phyloP scores from a whole-genome alignment of 257 asterid species.

The Salvia rosmarinus region DNA sequence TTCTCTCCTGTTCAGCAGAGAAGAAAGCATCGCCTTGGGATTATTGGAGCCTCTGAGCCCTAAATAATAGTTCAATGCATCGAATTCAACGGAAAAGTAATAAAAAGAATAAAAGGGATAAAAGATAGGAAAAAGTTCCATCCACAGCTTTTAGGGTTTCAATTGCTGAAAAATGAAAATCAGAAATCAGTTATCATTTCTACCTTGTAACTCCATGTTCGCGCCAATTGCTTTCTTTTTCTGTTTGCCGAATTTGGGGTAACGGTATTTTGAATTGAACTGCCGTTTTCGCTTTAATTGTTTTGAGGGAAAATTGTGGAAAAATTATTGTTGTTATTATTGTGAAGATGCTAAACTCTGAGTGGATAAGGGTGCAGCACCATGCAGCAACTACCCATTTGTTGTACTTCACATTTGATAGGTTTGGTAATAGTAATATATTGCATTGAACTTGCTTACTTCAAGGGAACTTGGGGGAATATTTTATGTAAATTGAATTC shows the following conservation, averaged over 20 bases:
- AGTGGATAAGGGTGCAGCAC: conserved; percentile 31
- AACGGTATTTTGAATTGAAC: conserved; percentile 50
- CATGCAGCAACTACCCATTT: neutral
- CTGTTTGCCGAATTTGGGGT: conserved; percentile 34
- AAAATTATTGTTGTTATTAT: conserved; percentile 1
- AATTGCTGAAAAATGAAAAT: neutral
- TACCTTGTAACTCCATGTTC: conserved; percentile 67
- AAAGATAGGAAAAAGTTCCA: neutral
- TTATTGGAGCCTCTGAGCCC: conserved; percentile 68
- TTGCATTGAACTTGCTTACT: too few species aligned
- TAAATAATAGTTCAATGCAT: conserved; percentile 31
- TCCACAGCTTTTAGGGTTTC: conserved; percentile 6
- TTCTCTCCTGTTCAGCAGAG: conserved; percentile 69
- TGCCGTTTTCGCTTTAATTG: conserved; percentile 30
- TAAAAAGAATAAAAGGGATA: neutral
- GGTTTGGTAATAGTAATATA: too few species aligned
- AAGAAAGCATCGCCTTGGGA: conserved; percentile 71
- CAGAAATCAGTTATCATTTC: neutral
- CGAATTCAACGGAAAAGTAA: neutral
- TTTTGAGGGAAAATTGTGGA: neutral
- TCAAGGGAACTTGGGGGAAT: too few species aligned
- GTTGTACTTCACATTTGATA: neutral
- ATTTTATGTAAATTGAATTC: too few species aligned
- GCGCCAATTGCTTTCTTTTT: conserved; percentile 38
- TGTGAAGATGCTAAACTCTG: conserved; percentile 15